Base-by-base conservation (phyloP, 768 basidiomycete species). In the Tephrocybe sp. region DNA sequence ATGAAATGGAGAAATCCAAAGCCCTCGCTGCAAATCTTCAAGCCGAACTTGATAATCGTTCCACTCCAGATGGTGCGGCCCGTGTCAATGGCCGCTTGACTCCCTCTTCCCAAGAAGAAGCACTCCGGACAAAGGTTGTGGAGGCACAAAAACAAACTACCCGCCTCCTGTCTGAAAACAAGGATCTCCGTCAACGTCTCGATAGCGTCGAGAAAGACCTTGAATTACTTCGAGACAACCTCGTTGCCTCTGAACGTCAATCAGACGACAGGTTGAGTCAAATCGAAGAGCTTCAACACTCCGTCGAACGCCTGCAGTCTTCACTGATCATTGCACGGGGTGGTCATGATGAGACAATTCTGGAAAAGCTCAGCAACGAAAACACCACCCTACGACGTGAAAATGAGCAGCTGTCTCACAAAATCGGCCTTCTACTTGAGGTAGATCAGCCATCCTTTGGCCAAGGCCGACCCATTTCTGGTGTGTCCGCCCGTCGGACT, bases 1-100 rank as follows among this genome's bases (percentile, higher is more conserved):
- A 95, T 50, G 97, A 98, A 63, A 72, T 98, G 51, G 88, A 81
- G 57, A 95, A 89, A 71, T 91, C 96, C 69, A 98, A 97, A 72
- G 76, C 76, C 41, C 68, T 84, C 39, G 95, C 93, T 62, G 74
- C 84, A 39, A 74, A 78, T 50, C 82, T 98, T 22, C 92, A 98
- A 64, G 69, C 79, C n/a, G 92, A 98, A 60, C 75, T 96, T 17
- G 92, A 96, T 51, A 68, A 85, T n/a, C 77, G 79, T 51, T 76
- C 84, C 5, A 75, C 79, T 42, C 34, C 71, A 73, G 62, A 72
- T 67, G 47, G 77, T 31, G 60, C 70, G 45, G 53, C 61, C 51
- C 70, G 68, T 30, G 63, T 78, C 57, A 94, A 92, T 59, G 92
- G 92, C 48, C 87, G 87, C 39, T 77, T 71, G 41, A 92, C 92